A percentile compares a stretch with the other conserved stretches of the same genome.
phyloP scores from a whole-genome alignment of 192 early-diverging fungal genomes.

The Mortierella antarctica region DNA sequence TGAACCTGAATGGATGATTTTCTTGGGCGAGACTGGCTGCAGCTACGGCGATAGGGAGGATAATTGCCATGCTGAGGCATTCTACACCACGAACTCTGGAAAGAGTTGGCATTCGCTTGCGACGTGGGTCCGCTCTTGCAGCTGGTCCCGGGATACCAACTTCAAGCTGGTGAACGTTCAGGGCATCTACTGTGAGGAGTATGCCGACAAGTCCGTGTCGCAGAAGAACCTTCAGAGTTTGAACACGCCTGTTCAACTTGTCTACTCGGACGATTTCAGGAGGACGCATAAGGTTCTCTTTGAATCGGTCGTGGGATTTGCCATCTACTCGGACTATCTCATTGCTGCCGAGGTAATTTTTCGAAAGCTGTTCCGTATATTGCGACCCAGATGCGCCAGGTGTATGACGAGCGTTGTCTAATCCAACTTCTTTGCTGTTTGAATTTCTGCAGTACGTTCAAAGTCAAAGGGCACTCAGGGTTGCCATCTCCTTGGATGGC shows the following conservation, averaged over 20 bases:
- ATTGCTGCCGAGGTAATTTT: constrained; percentile 73
- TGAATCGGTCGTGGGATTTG: constrained; percentile 81
- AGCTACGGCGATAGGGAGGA: constrained; percentile 32
- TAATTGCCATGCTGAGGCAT: constrained; percentile 80
- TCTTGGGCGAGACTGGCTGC: constrained; percentile 71
- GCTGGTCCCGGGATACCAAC: constrained; percentile 69
- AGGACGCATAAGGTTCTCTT: constrained; percentile 63
- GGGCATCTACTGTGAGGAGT: constrained; percentile 82
- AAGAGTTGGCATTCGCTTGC: constrained; percentile 73
- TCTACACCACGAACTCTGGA: constrained; percentile 77
- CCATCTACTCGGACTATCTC: constrained; percentile 82
- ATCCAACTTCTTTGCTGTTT: neutral
- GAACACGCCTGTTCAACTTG: constrained; percentile 71
- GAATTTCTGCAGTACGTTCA: constrained; percentile 23
- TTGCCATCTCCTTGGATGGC: constrained; percentile 83
- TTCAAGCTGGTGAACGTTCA: constrained; percentile 66
- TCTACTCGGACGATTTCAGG: constrained; percentile 70
- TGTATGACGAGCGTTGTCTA: neutral
- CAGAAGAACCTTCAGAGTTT: constrained; percentile 56
- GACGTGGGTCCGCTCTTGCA: constrained; percentile 77
- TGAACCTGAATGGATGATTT: constrained; percentile 85
- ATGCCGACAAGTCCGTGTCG: constrained; percentile 67
- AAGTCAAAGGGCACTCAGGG: constrained; percentile 57
- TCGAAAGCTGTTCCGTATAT: neutral
- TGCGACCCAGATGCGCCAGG: neutral